Conservation (phyloP, 768 basidiomycete genomes). For the Mycena galericulata region DNA sequence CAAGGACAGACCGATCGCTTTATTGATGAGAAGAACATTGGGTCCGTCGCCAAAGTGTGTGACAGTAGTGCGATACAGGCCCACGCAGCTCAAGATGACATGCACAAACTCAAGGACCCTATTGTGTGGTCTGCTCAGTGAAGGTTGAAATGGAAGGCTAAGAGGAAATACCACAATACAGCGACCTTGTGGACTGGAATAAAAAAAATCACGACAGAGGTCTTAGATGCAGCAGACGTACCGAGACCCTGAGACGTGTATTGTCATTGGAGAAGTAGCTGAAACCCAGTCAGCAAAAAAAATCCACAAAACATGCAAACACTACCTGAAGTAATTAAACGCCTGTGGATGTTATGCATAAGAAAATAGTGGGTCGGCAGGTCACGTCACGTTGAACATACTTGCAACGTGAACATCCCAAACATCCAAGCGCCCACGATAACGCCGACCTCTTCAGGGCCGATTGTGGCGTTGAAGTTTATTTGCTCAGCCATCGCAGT, state of each 20-base stretch:
- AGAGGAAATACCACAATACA: conserved; percentile 5
- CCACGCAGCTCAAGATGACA: conserved; percentile 17
- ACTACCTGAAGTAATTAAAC: too few species aligned
- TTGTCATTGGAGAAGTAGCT: too few species aligned
- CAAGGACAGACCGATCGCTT: conserved; percentile 13
- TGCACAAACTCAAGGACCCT: conserved; percentile 18
- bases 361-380: too few species aligned
- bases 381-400: not conserved
- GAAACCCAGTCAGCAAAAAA: too few species aligned
- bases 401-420: conserved; percentile 17
- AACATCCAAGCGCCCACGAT: conserved; percentile 26
- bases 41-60: conserved; percentile 12
- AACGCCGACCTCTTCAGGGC: conserved; percentile 21
- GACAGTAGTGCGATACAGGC: conserved; percentile 6
- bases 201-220: not conserved
- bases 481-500: conserved; percentile 7
- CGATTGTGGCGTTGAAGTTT: conserved; percentile 24
- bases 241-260: too few species aligned
- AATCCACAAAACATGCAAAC: too few species aligned
- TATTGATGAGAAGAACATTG: conserved; percentile 13
- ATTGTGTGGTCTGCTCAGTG: not conserved
- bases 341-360: too few species aligned
- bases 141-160: not conserved
- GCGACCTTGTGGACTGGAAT: conserved; percentile 5
- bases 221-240: too few species aligned